These are phyloP conservation scores for Lenwebbia sp. DNA, from an alignment of 345 rosid genomes.

Conservation along the genomic window DNA sequence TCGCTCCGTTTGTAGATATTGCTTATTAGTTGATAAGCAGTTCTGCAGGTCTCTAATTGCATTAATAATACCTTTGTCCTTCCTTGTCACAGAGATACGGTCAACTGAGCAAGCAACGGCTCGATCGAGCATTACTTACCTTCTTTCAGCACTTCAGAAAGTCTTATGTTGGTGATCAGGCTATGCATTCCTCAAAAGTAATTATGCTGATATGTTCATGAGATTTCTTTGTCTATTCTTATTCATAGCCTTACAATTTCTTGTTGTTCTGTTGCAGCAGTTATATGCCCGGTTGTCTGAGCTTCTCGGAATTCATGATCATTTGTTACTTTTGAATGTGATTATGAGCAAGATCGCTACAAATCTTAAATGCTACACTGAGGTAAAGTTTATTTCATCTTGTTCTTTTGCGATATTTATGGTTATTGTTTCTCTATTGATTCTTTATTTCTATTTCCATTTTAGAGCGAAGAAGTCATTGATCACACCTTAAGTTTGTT, in stretches of 20 bases:
- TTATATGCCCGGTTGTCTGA: constrained; percentile 84
- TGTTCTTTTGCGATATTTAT: neutral
- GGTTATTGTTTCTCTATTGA: neutral
- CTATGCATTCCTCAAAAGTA: constrained; percentile 98
- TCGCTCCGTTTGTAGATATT: neutral
- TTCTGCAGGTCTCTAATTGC: neutral
- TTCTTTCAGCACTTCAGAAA: constrained; percentile 98
- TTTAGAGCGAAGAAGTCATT: constrained; percentile 89
- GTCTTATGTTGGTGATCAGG: constrained; percentile 99
- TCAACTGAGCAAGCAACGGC: constrained; percentile 88
- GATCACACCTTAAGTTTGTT: constrained; percentile 91
- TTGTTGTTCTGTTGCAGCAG: constrained; percentile 66
- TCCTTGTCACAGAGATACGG: constrained; percentile 65
- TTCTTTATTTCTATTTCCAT: constrained; percentile 4
- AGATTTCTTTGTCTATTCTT: neutral
- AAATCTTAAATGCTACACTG: constrained; percentile 85
- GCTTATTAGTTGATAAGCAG: neutral
- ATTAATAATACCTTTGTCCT: neutral
- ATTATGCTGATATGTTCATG: neutral
- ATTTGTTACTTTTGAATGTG: constrained; percentile 75
- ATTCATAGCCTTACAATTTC: constrained; percentile 16
- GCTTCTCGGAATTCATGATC: constrained; percentile 93
- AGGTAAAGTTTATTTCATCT: constrained; percentile 31
- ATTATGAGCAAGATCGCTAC: constrained; percentile 93
- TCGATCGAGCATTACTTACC: constrained; percentile 92